Evolutionary conservation across 2,329 filamentous ascomycete genomes (phyloP).

Genomic region (Fusarium multiceps): DNA sequence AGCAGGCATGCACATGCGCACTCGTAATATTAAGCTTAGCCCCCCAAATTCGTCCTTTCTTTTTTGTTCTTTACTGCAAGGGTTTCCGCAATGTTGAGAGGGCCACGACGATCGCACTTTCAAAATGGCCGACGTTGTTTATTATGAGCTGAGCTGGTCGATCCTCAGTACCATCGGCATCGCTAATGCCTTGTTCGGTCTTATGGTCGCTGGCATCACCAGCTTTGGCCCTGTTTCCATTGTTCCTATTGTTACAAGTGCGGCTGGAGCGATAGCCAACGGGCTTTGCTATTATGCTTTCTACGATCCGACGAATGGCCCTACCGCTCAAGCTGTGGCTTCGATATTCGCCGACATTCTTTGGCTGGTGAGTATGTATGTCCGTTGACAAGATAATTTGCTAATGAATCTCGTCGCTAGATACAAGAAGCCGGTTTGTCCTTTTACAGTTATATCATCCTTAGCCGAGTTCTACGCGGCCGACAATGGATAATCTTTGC

Average conservation of each 20-base stretch:
- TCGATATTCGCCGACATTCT: constrained; percentile 54
- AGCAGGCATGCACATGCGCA: background rate
- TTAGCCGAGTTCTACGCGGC: constrained; percentile 62
- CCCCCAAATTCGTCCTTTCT: constrained; percentile 5
- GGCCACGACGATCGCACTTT: constrained; percentile 4
- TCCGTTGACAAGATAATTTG: background rate
- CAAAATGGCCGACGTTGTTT: constrained; percentile 40
- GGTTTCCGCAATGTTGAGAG: constrained; percentile 5
- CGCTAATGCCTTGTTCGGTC: constrained; percentile 54
- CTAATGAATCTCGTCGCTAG: constrained; percentile 38
- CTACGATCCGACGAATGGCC: constrained; percentile 45
- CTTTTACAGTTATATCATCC: constrained; percentile 64
- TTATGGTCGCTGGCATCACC: constrained; percentile 55
- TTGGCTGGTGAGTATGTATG: constrained; percentile 52
- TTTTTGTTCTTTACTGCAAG: background rate
- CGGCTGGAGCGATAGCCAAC: constrained; percentile 55
- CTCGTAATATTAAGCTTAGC: constrained; percentile 11
- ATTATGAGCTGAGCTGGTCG: constrained; percentile 58
- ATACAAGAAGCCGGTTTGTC: constrained; percentile 58
- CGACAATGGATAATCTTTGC: constrained; percentile 58
- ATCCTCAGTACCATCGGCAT: constrained; percentile 59
- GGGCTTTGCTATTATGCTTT: constrained; percentile 58
- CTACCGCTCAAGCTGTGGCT: constrained; percentile 48
- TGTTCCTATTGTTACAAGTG: constrained; percentile 55
- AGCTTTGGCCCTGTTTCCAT: constrained; percentile 52